Evolutionary conservation across 441 rosid species (phyloP), one percentile per base, ranked within the genome.

Genomic region (Adansonia gregorii): DNA sequence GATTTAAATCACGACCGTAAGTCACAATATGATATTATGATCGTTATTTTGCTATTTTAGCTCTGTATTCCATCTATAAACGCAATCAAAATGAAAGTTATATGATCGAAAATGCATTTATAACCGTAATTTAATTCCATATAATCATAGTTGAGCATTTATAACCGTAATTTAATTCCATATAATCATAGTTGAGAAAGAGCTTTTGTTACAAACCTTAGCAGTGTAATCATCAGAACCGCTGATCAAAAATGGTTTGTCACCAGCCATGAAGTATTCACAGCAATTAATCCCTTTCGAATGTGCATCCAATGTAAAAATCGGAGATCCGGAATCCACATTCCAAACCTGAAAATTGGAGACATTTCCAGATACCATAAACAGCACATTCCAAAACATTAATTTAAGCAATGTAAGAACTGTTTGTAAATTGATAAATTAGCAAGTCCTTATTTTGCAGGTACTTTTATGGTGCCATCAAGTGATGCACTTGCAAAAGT

Each of bases 401-500:
- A 24, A 56, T n/a, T 56, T 56, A 9, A 56, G 19, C 60, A 55
- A n/a, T 55, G 59, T 54, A 24, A 24, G 27, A 24, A 24, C 27
- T 24, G 27, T 24, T 24, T 24, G 27, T 24, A 24, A 24, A 24
- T 24, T 24, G 66, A 20, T 68, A 52, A 69, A 48, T 55, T 55
- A 43, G 6, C 45, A 51, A 20, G 8, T 11, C 1, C 11, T 15
- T 20, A 0, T 8, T 20, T 0, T 27, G 8, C 9, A 48, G 17
- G 64, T 83, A 95, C 98, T 96, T 95, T 90, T 49, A 87, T 77
- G 68, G 93, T 92, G 72, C 90, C 88, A 87, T 93, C 97, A 82
- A 94, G 97, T 77, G 98, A 94, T 73, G 94, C 94, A 76, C 94
- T 93, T 19, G 98, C 98, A 83, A 93, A 93, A 56, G 93, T 87